Evolutionary conservation across 108 stramenopile species (phyloP), one percentile per base, ranked within the genome.

Genomic region (Nannochloropsis gaditana): DNA sequence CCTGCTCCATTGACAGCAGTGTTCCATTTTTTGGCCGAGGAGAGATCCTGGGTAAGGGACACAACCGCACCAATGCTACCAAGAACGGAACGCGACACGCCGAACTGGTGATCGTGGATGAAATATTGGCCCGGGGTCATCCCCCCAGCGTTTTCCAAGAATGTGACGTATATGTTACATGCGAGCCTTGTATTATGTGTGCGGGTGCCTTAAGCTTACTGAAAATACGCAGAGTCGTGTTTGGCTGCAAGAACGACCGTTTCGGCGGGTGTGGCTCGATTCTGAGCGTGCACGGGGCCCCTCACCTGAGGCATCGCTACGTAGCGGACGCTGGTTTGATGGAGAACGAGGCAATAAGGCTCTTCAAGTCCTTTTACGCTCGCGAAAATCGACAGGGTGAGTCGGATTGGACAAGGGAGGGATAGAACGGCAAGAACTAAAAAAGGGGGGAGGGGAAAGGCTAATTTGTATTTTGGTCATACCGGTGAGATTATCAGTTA

Each of bases 161-260:
- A 10, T 88, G 87, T 41, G 81, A 84, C 21, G 43, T 88, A 47
- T 88, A 45, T 88, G 90, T 91, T 9, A 91, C 90, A 9, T 91
- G 90, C 44, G 90, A 91, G 50, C 90, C 90, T n/a, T 91, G 90
- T 43, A 91, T 91, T 41, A 91, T 91, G 90, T 91, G 90, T 45
- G 90, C 90, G 31, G 89, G 89, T 21, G 90, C 90, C 15, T 79
- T 91, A 21, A 41, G 86, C 19, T 47, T 82, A n/a, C 9, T 90
- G 85, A 44, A 85, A 80, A 90, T 90, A 80, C 82, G 87, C 31
- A 41, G 44, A 9, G 90, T 90, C 17, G 87, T 90, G 44, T 91
- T 91, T 43, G 90, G 90, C 21, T 91, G 90, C 59, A 84, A 84
- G 11, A 91, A 91, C 80, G 90, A 90, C 43, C 90, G 90, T 21